phyloP scores from a whole-genome alignment of 495 filamentous ascomycete species.

The Penicillium subrubescens region DNA sequence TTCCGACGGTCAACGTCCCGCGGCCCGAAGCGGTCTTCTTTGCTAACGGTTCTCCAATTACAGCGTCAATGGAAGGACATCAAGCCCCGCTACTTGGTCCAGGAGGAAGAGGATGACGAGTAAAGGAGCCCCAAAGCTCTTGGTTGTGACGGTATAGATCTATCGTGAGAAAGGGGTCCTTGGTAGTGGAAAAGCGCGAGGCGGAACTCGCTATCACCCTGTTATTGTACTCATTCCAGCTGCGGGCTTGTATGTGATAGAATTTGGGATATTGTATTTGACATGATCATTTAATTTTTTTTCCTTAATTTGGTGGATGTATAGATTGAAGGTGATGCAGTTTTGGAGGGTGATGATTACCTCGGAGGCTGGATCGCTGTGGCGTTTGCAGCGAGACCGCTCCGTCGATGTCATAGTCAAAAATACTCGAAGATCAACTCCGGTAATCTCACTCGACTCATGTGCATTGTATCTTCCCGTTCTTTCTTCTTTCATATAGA shows the following conservation, averaged over 20 bases:
- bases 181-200: conserved; percentile 20
- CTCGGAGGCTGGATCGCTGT: conserved; percentile 26
- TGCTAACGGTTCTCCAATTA: conserved; percentile 35
- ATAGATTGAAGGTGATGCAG: neutral
- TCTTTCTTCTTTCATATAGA: neutral
- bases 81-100: conserved; percentile 77
- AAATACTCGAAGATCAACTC: conserved; percentile 19
- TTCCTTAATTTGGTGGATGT: neutral
- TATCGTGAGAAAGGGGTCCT: conserved; percentile 20
- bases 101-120: conserved; percentile 62
- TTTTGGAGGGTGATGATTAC: neutral
- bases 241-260: conserved; percentile 45
- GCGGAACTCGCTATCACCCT: conserved; percentile 20
- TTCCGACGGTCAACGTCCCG: neutral
- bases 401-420: conserved; percentile 37
- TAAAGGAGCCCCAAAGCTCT: conserved; percentile 27
- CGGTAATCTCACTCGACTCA: conserved; percentile 1
- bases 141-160: conserved; percentile 14
- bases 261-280: conserved; percentile 34
- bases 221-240: conserved; percentile 34
- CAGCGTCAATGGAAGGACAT: conserved; percentile 99
- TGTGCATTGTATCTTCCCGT: neutral
- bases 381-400: conserved; percentile 30
- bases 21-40: conserved; percentile 10
- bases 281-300: conserved; percentile 13